Conservation (phyloP, 2,329 filamentous ascomycete genomes). For the Pezicula carpinea region DNA sequence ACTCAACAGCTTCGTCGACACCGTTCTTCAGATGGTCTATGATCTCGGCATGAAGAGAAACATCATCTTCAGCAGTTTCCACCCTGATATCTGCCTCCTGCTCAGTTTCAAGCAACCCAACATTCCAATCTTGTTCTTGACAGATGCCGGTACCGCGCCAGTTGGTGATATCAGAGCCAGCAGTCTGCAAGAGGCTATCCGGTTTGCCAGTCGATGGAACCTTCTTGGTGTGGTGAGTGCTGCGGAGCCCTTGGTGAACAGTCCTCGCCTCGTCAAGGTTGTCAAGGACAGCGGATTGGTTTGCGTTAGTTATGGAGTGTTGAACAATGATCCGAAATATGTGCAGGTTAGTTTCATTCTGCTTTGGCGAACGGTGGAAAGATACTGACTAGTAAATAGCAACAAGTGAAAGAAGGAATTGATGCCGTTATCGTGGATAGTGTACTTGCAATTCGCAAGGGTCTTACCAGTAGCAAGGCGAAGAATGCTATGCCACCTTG, state of each 20-base stretch:
- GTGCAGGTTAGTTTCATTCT: conserved; percentile 62
- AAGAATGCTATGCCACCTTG: background rate
- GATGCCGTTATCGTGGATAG: conserved; percentile 97
- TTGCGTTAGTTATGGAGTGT: conserved; percentile 86
- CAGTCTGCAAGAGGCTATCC: conserved; percentile 89
- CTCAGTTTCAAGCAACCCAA: conserved; percentile 96
- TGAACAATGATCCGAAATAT: conserved; percentile 84
- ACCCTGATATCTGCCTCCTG: conserved; percentile 92
- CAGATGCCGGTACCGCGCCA: conserved; percentile 74
- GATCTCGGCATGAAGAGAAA: conserved; percentile 78
- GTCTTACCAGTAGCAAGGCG: conserved; percentile 43
- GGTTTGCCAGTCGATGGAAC: conserved; percentile 94
- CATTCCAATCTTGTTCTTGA: conserved; percentile 92
- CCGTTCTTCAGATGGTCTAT: conserved; percentile 84
- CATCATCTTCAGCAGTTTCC: conserved; percentile 96
- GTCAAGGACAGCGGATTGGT: conserved; percentile 93
- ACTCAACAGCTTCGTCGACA: conserved; percentile 94
- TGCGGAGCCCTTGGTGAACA: conserved; percentile 84
- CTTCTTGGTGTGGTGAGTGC: conserved; percentile 84
- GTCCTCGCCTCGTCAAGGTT: conserved; percentile 81
- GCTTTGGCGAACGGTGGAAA: background rate
- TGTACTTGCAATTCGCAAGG: conserved; percentile 88
- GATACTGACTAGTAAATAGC: conserved; percentile 12
- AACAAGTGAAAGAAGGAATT: conserved; percentile 89
- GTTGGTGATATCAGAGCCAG: conserved; percentile 88